Percentiles rank a stretch among this genome's conserved stretches.
Conservation (phyloP, 2,329 filamentous ascomycete species). For the Gnomoniopsis sp. region DNA sequence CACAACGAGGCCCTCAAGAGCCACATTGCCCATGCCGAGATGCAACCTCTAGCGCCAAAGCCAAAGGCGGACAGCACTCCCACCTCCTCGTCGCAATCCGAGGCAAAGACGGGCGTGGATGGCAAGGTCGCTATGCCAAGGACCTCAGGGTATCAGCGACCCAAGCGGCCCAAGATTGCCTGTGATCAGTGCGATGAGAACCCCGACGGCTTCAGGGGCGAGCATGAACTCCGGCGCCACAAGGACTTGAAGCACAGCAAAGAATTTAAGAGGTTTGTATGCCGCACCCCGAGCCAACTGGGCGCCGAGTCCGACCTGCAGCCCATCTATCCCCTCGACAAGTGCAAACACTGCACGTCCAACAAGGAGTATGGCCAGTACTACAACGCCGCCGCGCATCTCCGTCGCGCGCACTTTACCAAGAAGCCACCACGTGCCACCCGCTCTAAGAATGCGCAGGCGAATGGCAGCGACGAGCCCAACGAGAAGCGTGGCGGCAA, state of each 20-base stretch:
- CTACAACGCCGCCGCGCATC: constrained; percentile 91
- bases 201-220: constrained; percentile 77
- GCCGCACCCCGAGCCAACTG: constrained; percentile 46
- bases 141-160: constrained; percentile 50
- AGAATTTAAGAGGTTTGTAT: constrained; percentile 55
- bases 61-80: constrained; percentile 30
- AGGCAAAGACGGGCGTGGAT: constrained; percentile 27
- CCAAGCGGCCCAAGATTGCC: constrained; percentile 67
- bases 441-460: constrained; percentile 26
- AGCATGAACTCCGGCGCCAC: constrained; percentile 75
- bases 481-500: constrained; percentile 52
- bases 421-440: constrained; percentile 46
- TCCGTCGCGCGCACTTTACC: constrained; percentile 85
- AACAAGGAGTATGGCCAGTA: constrained; percentile 84
- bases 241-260: constrained; percentile 61
- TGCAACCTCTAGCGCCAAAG: constrained; percentile 41
- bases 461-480: constrained; percentile 8
- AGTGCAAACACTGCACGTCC: constrained; percentile 78
- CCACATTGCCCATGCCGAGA: constrained; percentile 35
- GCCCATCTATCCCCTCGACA: constrained; percentile 63
- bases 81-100: constrained; percentile 20
- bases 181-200: constrained; percentile 70
- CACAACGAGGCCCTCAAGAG: constrained; percentile 45
- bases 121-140: constrained; percentile 42
- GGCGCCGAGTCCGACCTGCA: constrained; percentile 40